Evolutionary conservation across 2,329 filamentous ascomycete genomes (phyloP), one percentile per base, ranked within the genome.

Genomic region (Dothideomycetes sp.): DNA sequence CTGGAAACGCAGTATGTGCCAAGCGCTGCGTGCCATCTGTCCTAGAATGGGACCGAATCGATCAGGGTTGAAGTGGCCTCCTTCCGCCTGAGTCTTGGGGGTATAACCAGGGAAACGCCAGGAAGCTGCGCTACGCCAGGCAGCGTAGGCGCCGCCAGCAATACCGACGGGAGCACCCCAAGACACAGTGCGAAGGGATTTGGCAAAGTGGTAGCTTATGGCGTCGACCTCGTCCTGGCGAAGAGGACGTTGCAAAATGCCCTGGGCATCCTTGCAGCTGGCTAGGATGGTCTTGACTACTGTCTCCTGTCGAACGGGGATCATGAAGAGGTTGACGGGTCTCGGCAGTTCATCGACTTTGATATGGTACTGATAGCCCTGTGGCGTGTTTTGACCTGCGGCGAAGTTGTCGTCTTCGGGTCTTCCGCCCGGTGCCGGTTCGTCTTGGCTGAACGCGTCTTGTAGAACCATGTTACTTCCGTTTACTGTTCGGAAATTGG

Each of bases 31-130:
- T 9, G 66, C 65, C 38, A 43, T 34, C 2, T 52, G 48, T 0
- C 64, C 64, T 34, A 50, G 56, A 1, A 60, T 24, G 1, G 50
- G 43, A 47, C 48, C 41, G 31, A 63, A 63, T 19, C 56, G 58
- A 23, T 68, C 61, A 4, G 57, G 58, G 23, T 63, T 57, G 40
- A 65, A 62, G 10, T 51, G 50, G 44, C 59, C 56, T 1, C 54
- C 47, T 25, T 25, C 35, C 23, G 47, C 45, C 31, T 59, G 59
- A 0, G 65, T 62, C 33, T 60, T 60, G 0, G 65, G 64, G 33
- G 58, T 56, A 32, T 56, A 66, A 25, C 64, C 59, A 3, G 66
- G 67, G 37, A 67, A 69, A 9, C 58, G 53, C 44, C 57, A 60
- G 13, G 47, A 54, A n/a, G 45, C 47, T 39, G 52, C 51, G 1